phyloP scores from a whole-genome alignment of 2,329 filamentous ascomycete genomes.

The Chaetothyriales sp. region DNA sequence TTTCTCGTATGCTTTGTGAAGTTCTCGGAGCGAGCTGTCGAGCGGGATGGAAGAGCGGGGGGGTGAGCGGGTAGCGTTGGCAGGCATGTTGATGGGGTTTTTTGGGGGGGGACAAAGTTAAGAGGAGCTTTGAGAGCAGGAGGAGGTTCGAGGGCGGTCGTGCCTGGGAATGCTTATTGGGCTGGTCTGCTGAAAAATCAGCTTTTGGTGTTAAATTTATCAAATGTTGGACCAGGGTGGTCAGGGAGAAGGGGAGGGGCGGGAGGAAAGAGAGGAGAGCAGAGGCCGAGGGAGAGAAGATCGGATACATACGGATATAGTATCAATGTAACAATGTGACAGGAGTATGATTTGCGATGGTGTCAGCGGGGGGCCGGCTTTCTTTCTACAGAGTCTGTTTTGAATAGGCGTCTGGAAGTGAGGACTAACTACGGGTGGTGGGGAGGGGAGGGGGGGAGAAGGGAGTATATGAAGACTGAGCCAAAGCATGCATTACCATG shows the following conservation, averaged over 20 bases:
- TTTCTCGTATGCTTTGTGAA: conserved; percentile 26
- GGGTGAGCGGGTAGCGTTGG: conserved; percentile 7
- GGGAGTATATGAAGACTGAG: not conserved
- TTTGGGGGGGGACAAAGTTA: too few species aligned
- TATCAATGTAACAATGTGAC: not conserved
- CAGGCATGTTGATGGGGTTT: not conserved
- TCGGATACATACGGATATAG: not conserved
- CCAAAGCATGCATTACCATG: not conserved
- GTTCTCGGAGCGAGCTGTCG: conserved; percentile 23
- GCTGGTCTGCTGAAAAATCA: too few species aligned
- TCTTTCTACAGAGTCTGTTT: not conserved
- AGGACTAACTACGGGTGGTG: not conserved
- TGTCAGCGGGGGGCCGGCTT: not conserved
- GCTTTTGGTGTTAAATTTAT: too few species aligned
- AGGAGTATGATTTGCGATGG: not conserved
- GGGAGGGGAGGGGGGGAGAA: not conserved
- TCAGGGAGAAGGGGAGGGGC: too few species aligned
- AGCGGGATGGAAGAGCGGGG: conserved; percentile 15
- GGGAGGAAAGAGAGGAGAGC: too few species aligned
- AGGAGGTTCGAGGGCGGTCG: not conserved
- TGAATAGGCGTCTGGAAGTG: not conserved
- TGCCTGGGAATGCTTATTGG: not conserved
- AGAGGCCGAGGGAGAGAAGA: not conserved
- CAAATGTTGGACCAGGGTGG: too few species aligned
- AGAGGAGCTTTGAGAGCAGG: too few species aligned